Evolutionary conservation across 345 rosid species (phyloP).

Genomic region (Stellera chamaejasme): DNA sequence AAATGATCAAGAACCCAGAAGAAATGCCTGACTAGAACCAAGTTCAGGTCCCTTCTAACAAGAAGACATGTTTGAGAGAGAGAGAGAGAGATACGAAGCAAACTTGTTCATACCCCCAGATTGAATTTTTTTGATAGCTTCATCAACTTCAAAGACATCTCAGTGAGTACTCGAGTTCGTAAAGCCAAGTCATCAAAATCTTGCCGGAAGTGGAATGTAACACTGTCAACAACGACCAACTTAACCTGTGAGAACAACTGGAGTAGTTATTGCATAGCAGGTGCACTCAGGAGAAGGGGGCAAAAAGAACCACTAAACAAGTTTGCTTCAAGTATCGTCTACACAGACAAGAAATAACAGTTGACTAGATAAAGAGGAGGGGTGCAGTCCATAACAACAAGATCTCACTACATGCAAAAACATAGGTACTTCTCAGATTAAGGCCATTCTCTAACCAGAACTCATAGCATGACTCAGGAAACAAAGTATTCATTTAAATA

Average conservation of each 20-base stretch:
- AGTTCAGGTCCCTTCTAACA: too few relatives aligned
- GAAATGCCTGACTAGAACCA: too few relatives aligned
- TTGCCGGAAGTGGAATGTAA: constrained; percentile 96
- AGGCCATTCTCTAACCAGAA: too few relatives aligned
- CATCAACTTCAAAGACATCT: constrained; percentile 83
- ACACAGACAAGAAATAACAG: background rate
- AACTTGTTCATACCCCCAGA: constrained; percentile 54
- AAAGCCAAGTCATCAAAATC: constrained; percentile 82
- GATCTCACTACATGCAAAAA: background rate
- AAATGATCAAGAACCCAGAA: too few relatives aligned
- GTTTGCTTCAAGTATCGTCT: background rate
- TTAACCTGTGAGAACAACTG: constrained; percentile 49
- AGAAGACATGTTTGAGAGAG: too few relatives aligned
- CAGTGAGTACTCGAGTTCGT: constrained; percentile 71
- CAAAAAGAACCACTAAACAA: background rate
- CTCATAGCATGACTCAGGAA: too few relatives aligned
- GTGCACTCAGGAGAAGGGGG: background rate
- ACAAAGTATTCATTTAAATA: too few relatives aligned
- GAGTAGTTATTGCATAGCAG: background rate
- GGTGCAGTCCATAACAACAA: background rate
- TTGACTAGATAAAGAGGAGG: background rate
- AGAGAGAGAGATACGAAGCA: background rate
- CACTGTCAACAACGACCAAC: constrained; percentile 67
- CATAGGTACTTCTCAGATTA: too few relatives aligned
- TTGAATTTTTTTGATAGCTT: constrained; percentile 73